Evolutionary conservation across 441 rosid genomes (phyloP).

Genomic region (Gossypium schwendimanii): DNA sequence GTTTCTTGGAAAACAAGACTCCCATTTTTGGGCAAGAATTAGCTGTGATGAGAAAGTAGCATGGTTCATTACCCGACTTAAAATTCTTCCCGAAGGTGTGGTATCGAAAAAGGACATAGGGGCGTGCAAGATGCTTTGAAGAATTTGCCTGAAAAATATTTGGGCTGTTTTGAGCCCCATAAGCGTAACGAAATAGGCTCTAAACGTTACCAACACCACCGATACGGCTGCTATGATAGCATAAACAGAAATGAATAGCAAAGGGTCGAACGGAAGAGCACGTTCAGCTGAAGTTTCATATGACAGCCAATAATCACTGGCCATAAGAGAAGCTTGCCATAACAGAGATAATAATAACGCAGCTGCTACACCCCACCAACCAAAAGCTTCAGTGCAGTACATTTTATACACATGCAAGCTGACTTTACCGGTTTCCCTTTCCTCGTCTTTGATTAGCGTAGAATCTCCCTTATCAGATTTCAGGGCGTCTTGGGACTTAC

Average conservation of each 20-base stretch:
- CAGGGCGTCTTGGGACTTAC: conserved; percentile 34
- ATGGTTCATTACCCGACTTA: conserved; percentile 53
- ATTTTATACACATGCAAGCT: conserved; percentile 63
- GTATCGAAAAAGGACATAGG: conserved; percentile 95
- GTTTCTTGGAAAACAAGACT: not conserved
- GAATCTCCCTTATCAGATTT: conserved; percentile 50
- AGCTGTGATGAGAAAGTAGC: not conserved
- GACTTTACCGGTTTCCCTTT: conserved; percentile 70
- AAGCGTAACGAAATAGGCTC: conserved; percentile 46
- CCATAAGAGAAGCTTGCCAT: conserved; percentile 86
- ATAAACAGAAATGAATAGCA: conserved; percentile 58
- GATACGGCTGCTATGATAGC: conserved; percentile 51
- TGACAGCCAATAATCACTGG: conserved; percentile 90
- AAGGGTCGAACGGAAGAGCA: conserved; percentile 41
- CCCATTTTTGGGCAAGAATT: not conserved
- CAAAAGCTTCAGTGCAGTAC: conserved; percentile 75
- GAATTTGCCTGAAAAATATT: conserved; percentile 64
- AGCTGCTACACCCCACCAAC: conserved; percentile 78
- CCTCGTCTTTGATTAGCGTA: conserved; percentile 81
- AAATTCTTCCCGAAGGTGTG: conserved; percentile 89
- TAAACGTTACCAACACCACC: conserved; percentile 37
- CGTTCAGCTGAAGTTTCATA: conserved; percentile 66
- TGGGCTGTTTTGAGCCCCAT: conserved; percentile 84
- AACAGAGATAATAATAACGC: conserved; percentile 53
- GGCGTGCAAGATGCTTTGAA: conserved; percentile 71